Evolutionary conservation across 495 filamentous ascomycete genomes (phyloP).

Genomic region (Cudoniella acicularis): DNA sequence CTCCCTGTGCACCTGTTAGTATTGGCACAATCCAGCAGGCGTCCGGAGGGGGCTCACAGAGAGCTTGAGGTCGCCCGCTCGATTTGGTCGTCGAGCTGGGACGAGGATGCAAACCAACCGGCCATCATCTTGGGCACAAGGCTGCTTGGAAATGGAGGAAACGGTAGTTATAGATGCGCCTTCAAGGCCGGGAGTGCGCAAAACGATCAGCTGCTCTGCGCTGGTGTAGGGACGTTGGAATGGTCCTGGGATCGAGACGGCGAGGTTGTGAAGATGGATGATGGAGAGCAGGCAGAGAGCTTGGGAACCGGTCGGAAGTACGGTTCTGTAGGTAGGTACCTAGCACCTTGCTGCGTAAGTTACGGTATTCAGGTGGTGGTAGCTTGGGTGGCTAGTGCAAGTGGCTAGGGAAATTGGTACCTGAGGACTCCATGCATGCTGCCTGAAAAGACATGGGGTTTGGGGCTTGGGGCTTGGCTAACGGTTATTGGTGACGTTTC

Average conservation of each 20-base stretch:
- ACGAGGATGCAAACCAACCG: constrained; percentile 86
- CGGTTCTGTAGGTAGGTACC: no score
- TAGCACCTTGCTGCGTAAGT: neutral
- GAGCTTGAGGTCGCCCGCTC: constrained; percentile 85
- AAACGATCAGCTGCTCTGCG: no score
- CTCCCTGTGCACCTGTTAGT: constrained; percentile 56
- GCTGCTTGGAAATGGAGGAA: neutral
- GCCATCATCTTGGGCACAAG: constrained; percentile 58
- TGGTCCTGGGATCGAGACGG: no score
- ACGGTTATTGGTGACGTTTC: no score
- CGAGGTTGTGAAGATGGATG: neutral
- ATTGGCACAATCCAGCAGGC: neutral
- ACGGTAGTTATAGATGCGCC: neutral
- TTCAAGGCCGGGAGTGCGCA: no score
- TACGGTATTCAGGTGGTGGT: no score
- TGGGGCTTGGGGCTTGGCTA: no score
- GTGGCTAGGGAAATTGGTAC: neutral
- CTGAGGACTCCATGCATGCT: neutral
- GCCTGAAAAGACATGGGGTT: no score
- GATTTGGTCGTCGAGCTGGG: constrained; percentile 91
- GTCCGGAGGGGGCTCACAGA: constrained; percentile 50
- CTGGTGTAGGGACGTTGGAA: no score
- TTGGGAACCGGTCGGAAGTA: neutral
- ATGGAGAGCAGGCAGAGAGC: neutral
- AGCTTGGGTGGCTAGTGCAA: no score